Base-by-base conservation (phyloP, 345 rosid genomes). In the Balakata baccata region DNA sequence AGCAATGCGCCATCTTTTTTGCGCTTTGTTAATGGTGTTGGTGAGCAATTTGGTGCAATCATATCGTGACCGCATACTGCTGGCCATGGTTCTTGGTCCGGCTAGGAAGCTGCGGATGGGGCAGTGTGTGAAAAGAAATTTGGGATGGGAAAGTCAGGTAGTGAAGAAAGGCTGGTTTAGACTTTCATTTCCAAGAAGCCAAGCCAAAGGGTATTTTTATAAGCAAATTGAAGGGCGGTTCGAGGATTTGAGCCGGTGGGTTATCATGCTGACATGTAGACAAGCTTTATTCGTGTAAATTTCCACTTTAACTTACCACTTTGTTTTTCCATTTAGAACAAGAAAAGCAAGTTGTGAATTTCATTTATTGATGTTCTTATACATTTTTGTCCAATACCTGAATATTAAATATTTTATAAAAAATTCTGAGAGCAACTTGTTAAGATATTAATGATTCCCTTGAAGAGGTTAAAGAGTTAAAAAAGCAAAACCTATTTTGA, bases 1-100 rank as follows among this genome's bases (percentile, higher is more conserved):
- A 23, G 89, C 91, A 71, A 86, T 68, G 46, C 93, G 88, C 93
- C 91, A 89, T 43, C 91, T 80, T 86, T 81, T 85, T 13, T 87
- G 88, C 12, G 93, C 85, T 72, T 78, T 81, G 78, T 39, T 86
- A 73, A 87, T 71, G 74, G 81, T 80, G 66, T 61, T 38, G 82
- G 79, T 67, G 6, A 89, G 73, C 41, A 87, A 73, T 23, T 80
- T 41, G 64, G 65, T 34, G 72, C 80, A 80, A 72, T 77, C 81
- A 70, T 68, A 66, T 34, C 62, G 73, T 11, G 82, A 76, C 60
- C 54, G 49, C 63, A 79, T 77, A 66, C 34, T 72, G 62, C 71
- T 68, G 4, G 80, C 58, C 89, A 85, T 88, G 78, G 61, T 60
- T 75, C 41, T 12, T 57, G 22, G 41, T 1, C 29, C 25, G 3